Evolutionary conservation across 345 rosid genomes (phyloP), one percentile per base, ranked within the genome.

Genomic region (Gossypium anomalum): DNA sequence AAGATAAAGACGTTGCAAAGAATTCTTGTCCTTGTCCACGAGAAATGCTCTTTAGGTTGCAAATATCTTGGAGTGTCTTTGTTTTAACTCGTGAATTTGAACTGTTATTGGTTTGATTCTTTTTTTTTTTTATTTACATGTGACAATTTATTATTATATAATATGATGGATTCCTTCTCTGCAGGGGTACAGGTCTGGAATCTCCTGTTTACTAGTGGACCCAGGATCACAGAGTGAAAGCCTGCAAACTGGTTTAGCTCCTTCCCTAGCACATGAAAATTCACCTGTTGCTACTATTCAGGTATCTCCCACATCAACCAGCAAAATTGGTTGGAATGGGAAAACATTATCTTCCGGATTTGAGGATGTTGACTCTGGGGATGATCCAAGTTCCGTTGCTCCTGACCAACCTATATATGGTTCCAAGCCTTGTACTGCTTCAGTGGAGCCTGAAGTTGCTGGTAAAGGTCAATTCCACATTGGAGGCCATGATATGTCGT

Each of bases 121-220:
- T 34, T 34, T 34, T 5, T 34, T 34, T 34, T 4, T 34, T 45
- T 62, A 23, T 45, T 70, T 17, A 63, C 10, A 7, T 45, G 19
- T 58, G 60, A 7, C 45, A 53, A 80, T 17, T 74, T 59, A 38
- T 22, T 52, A 70, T 10, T 19, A 16, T 51, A 8, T 43, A 23
- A 68, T 52, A 3, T 23, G 23, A 22, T 49, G 22, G 4, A 53
- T 62, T 65, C 73, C 27, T 78, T 75, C 43, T 38, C 58, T 72
- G 65, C 79, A 89, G 93, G 86, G 89, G 4, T 63, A 82, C 86
- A 89, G 77, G 71, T 81, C 89, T 44, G 80, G 80, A 73, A 74
- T 73, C 60, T 79, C 84, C 73, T 79, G 61, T 25, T 72, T 82
- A 64, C 74, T 71, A 41, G 66, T 52, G 29, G 84, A 87, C 61